Evolutionary conservation across 108 stramenopile species (phyloP), one percentile per base, ranked within the genome.

Genomic region (Seminavis robusta): DNA sequence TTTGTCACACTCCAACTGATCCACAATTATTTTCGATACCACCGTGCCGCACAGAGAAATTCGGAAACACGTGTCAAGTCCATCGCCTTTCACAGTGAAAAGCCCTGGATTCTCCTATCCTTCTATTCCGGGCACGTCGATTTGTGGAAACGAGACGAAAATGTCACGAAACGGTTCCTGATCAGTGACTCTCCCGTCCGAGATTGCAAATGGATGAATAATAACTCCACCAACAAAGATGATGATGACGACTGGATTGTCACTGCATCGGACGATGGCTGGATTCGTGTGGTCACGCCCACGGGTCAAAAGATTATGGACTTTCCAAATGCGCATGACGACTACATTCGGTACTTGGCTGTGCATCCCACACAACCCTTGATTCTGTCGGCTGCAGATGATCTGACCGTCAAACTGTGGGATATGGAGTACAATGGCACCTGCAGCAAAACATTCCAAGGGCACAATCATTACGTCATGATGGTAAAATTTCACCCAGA

Each of bases 291-390:
- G 0, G 90, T 77, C 82, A 94, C 92, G 65, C 90, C 90, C 67
- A 94, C 93, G 47, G 75, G 83, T 80, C 90, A 94, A 56, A 90
- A 87, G 61, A 77, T 93, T 32, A 77, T 80, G 60, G 84, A 85
- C 30, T 76, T 84, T 72, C n/a, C n/a, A n/a, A 90, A 94, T 59
- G 93, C 87, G 10, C 93, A 94, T 79, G 66, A 64, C 11, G 93
- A 94, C 71, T 94, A 90, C 59, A 94, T 94, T 59, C 88, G 94
- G 7, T 86, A 66, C 50, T 61, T 94, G 38, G 94, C 92, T 56
- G 81, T 89, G 25, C 94, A 94, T 59, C 94, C 94, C 42, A 84
- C 84, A 28, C 61, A 89, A 64, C 94, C 94, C 7, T 95, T 92
- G 65, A 73, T 95, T 24, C 54, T 95, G 16, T 89, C 85, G 0